phyloP scores from a whole-genome alignment of 345 rosid species.

The Brassica rapa region DNA sequence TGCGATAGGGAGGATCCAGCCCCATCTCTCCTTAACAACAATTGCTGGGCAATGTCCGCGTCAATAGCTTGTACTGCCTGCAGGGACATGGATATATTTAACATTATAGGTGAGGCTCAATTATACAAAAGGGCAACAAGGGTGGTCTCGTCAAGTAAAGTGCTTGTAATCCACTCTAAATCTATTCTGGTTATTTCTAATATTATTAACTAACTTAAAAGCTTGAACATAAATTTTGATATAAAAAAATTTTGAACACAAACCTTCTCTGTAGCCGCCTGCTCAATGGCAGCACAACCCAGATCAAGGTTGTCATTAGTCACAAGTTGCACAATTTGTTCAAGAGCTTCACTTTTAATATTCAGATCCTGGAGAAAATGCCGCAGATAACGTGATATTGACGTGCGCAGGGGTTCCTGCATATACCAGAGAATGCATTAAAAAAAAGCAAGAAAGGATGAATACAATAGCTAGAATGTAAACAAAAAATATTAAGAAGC shows the following conservation, averaged over 20 bases:
- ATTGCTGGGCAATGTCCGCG: background rate
- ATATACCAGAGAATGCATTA: slow-evolving; percentile 24
- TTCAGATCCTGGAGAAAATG: slow-evolving; percentile 70
- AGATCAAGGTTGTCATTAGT: slow-evolving; percentile 54
- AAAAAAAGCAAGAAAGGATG: background rate
- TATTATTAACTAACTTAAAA: background rate
- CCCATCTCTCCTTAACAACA: background rate
- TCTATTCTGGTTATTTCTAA: background rate
- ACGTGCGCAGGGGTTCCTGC: slow-evolving; percentile 90
- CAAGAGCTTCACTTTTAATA: slow-evolving; percentile 65
- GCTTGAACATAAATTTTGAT: background rate
- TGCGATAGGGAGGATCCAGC: slow-evolving; percentile 54
- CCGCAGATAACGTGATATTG: slow-evolving; percentile 83
- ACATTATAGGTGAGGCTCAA: background rate
- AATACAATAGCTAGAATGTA: slow-evolving; percentile 15
- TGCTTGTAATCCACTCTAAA: slow-evolving; percentile 4
- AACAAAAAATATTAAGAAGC: slow-evolving; percentile 10
- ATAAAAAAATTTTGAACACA: background rate
- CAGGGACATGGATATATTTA: slow-evolving; percentile 14
- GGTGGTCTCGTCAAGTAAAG: background rate
- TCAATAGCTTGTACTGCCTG: slow-evolving; percentile 92
- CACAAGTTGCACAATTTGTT: slow-evolving; percentile 90
- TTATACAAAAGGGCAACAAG: background rate
- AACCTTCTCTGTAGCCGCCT: slow-evolving; percentile 97
- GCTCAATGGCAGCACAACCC: slow-evolving; percentile 89